phyloP scores from a whole-genome alignment of 192 early-diverging fungal genomes.

The Linnemannia elongata region DNA sequence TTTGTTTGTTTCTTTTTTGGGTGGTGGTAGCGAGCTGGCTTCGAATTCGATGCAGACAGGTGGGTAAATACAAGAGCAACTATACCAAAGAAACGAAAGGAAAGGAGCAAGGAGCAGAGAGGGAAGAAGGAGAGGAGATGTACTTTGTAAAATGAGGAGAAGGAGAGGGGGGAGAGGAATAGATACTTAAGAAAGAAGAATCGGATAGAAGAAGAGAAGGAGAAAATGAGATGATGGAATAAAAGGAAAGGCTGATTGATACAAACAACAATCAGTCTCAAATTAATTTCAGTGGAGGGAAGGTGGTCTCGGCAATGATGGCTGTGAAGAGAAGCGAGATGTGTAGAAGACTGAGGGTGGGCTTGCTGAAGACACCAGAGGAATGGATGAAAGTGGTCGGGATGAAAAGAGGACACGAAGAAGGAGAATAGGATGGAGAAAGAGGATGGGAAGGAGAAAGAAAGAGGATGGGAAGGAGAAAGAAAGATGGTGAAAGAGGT shows the following conservation, averaged over 20 bases:
- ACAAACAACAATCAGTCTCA: neutral
- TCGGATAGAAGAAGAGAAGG: neutral
- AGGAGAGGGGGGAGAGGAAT: neutral
- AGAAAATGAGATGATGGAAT: neutral
- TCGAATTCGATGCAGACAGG: neutral
- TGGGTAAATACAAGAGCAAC: neutral
- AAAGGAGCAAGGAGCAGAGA: neutral
- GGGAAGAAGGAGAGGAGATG: neutral
- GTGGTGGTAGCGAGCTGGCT: too few species aligned
- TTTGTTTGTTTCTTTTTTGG: neutral
- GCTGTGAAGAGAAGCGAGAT: neutral
- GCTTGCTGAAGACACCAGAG: constrained; percentile 1
- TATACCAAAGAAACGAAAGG: neutral
- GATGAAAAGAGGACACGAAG: neutral
- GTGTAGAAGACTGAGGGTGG: constrained; percentile 16
- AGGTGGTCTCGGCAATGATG: neutral
- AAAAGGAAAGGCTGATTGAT: neutral
- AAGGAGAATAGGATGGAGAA: constrained; percentile 5
- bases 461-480: neutral
- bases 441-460: too few species aligned
- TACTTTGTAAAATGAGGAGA: neutral
- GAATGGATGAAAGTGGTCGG: neutral
- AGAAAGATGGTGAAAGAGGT: neutral
- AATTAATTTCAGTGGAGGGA: neutral
- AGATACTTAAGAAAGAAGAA: neutral